These are phyloP conservation scores for Xerocomellus intermedius DNA, from an alignment of 768 basidiomycete species.

Conservation along the genomic window DNA sequence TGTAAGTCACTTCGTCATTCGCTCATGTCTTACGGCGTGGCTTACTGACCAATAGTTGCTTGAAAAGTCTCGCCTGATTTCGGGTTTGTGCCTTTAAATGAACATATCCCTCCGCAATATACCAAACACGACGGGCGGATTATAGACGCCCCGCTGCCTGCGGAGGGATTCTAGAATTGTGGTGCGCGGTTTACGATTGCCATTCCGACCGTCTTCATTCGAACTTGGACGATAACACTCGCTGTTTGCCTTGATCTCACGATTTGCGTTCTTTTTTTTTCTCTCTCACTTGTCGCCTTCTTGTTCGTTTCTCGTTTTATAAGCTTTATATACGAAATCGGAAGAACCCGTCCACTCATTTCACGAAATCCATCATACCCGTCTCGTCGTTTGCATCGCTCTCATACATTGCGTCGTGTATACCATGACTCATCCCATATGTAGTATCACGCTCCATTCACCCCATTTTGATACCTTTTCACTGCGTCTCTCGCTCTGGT, in stretches of 20 bases:
- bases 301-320: constrained; percentile 28
- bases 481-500: constrained; percentile 16
- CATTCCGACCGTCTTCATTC: constrained; percentile 32
- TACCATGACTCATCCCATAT: constrained; percentile 36
- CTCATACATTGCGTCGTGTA: constrained; percentile 37
- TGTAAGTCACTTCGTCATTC: constrained; percentile 56
- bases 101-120: constrained; percentile 66
- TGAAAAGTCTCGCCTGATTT: constrained; percentile 76
- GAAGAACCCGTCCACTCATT: constrained; percentile 35
- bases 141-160: constrained; percentile 35
- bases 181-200: constrained; percentile 27
- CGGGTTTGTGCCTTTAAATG: constrained; percentile 80
- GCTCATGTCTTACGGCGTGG: constrained; percentile 36
- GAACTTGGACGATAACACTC: constrained; percentile 33
- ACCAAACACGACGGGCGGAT: constrained; percentile 53
- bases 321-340: constrained; percentile 35
- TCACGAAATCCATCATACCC: constrained; percentile 35
- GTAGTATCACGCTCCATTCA: constrained; percentile 37
- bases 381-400: constrained; percentile 38
- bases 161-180: constrained; percentile 31
- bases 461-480: constrained; percentile 35
- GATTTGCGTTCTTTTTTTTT: constrained; percentile 34
- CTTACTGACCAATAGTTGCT: constrained; percentile 48
- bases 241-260: constrained; percentile 30
- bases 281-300: constrained; percentile 15